A percentile compares a stretch with the other conserved stretches of the same genome.
Evolutionary conservation across 2,329 filamentous ascomycete genomes (phyloP).

Genomic region (Aspergillus ochraceoroseus): DNA sequence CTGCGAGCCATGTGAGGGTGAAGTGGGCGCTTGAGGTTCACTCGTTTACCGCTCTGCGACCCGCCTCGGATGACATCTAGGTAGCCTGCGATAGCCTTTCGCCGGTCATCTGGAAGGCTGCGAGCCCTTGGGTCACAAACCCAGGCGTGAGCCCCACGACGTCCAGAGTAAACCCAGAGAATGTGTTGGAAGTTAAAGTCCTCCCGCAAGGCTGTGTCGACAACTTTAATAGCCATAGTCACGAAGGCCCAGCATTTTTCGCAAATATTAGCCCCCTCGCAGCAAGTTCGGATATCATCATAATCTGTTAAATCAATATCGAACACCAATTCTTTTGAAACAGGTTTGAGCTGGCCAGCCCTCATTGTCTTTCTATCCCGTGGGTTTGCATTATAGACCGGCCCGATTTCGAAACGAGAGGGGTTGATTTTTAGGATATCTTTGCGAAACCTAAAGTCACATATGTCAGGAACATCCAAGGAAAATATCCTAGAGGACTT

Average conservation of each 20-base stretch:
- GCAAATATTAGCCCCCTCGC: slow-evolving; percentile 88
- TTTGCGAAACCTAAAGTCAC: slow-evolving; percentile 66
- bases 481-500: not conserved
- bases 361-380: slow-evolving; percentile 84
- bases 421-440: slow-evolving; percentile 85
- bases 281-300: slow-evolving; percentile 93
- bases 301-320: slow-evolving; percentile 99
- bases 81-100: slow-evolving; percentile 80
- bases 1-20: slow-evolving; percentile 87
- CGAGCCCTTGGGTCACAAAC: slow-evolving; percentile 88
- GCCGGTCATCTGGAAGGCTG: slow-evolving; percentile 76
- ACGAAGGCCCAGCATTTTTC: slow-evolving; percentile 94
- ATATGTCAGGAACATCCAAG: slow-evolving; percentile 17
- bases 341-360: slow-evolving; percentile 72
- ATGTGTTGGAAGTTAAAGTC: slow-evolving; percentile 98
- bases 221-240: slow-evolving; percentile 93
- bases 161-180: slow-evolving; percentile 96
- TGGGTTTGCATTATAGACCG: slow-evolving; percentile 92
- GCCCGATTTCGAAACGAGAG: slow-evolving; percentile 94
- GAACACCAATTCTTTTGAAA: slow-evolving; percentile 93
- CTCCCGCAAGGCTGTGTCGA: slow-evolving; percentile 79
- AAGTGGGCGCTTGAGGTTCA: slow-evolving; percentile 75
- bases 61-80: slow-evolving; percentile 86
- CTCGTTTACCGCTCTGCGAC: slow-evolving; percentile 77
- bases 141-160: slow-evolving; percentile 96